Evolutionary conservation across 2,329 filamentous ascomycete species (phyloP), one percentile per base, ranked within the genome.

Genomic region (Fonsecaea pedrosoi): DNA sequence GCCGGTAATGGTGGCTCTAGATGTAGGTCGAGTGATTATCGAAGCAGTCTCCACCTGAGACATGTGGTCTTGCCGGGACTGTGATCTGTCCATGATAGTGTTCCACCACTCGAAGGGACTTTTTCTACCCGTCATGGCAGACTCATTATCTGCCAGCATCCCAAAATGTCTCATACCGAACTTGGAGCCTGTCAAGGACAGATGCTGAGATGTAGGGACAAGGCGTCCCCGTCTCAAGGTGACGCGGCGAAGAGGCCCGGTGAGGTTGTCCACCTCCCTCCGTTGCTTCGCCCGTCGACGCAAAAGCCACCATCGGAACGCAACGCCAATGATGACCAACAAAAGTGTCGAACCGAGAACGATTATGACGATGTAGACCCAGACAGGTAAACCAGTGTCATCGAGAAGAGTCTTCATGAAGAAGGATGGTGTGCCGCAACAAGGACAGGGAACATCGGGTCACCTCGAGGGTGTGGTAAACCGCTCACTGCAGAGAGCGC

Each of bases 41-140:
- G 61, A 71, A 12, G 58, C 66, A 13, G 66, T 65, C 55, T 71
- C 69, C n/a, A 68, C 21, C 42, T 69, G 65, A 13, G 69, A 69
- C 65, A 69, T 64, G 10, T 60, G 61, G 54, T 71, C 66, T 50
- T 69, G 65, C 34, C 64, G 69, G 40, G 67, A 69, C 53, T 68
- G 68, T 57, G 68, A 70, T 55, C 66, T 65, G 53, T 73, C 71
- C 57, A 72, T 68, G 40, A 72, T 62, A n/a, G 68, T 66, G 61
- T 59, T 69, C 72, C 70, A 72, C 72, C 70, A 73, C 54, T 73
- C 72, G 34, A 73, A 73, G 10, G 72, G 72, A 64, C 71, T 72
- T 54, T 65, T 68, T 62, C 71, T 68, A 9, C 72, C 66, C n/a
- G 69, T 69, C 37, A 67, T 64, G n/a, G 56, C 58, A 4, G 68